Base-by-base conservation (phyloP, 805 yeast species). In the Saccharomycodes ludwigii region DNA sequence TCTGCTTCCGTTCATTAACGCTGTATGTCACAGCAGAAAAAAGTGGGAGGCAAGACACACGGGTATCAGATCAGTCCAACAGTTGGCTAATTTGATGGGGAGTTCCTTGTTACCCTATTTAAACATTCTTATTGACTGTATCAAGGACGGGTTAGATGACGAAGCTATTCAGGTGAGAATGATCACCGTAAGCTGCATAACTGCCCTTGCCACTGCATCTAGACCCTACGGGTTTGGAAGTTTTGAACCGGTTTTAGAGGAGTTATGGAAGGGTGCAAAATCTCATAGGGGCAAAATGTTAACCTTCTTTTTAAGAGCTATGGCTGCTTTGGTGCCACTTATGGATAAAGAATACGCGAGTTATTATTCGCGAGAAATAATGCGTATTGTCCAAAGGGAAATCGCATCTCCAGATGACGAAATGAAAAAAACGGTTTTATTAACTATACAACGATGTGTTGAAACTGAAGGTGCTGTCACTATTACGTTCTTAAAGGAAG, bases 191-290 rank as follows among this genome's bases (percentile, higher is more conserved):
- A 58, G 65, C 21, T 75, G 95, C 0, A 46, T 86, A 2, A 60
- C 86, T 1, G 68, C 76, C 2, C 53, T 88, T 21, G 96, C 96
- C 0, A 86, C 81, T 30, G 75, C 82, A 6, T 71, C 84, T 4
- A 63, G 71, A 15, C 97, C 97, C 0, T 83, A 79, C 54, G 98
- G 97, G 28, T 78, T 82, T 34, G 95, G 83, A 44, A 73, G 88
- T 0, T 86, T 88, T 50, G 93, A 85, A 43, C 30, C 23, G 2
- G 63, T 76, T 0, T 48, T 88, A 21, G 88, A 81, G 34, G 80
- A 84, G 0, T 56, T 83, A 5, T 85, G 95, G 94, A 55, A 60
- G 8, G 95, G 94, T 4, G 67, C 83, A 16, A 66, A 73, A 28
- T 66, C 66, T 24, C 91, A 81, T 40, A 62, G 94, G 39, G 96